A percentile compares a stretch with the other conserved stretches of the same genome.
Evolutionary conservation across 2,329 filamentous ascomycete genomes (phyloP).

Genomic region (Aspergillus floridensis): DNA sequence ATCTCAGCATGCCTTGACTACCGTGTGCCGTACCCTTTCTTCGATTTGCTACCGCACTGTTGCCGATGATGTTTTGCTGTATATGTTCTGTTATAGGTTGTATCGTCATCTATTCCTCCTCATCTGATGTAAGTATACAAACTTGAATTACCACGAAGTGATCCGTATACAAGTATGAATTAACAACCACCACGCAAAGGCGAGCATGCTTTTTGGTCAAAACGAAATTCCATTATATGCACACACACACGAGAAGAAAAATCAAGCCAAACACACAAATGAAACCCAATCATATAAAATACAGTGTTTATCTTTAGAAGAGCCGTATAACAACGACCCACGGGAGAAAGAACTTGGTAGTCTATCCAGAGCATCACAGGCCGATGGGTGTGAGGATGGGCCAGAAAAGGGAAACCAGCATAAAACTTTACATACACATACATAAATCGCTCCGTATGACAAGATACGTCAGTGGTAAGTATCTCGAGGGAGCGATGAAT

Average conservation of each 20-base stretch:
- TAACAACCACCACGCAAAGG: neutral
- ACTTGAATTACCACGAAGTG: too few species aligned
- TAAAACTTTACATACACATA: neutral
- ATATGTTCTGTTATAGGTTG: too few species aligned
- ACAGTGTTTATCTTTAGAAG: slow-evolving; percentile 25
- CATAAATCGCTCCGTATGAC: neutral
- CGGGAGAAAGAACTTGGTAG: neutral
- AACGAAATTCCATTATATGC: slow-evolving; percentile 33
- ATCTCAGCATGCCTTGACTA: too few species aligned
- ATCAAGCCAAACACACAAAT: slow-evolving; percentile 15
- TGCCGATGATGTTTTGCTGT: too few species aligned
- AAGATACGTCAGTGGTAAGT: neutral
- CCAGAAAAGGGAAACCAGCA: slow-evolving; percentile 1
- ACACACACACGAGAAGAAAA: slow-evolving; percentile 27
- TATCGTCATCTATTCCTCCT: too few species aligned
- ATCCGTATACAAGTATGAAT: neutral
- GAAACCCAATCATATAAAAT: slow-evolving; percentile 28
- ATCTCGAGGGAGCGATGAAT: neutral
- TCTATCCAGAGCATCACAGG: neutral
- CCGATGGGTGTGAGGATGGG: neutral
- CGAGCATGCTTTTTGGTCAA: neutral
- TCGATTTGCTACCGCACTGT: too few species aligned
- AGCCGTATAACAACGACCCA: slow-evolving; percentile 24
- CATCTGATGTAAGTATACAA: too few species aligned
- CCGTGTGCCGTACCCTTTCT: too few species aligned